Base-by-base conservation (phyloP, 176 grass and related monocot species). In the Poa pratensis region DNA sequence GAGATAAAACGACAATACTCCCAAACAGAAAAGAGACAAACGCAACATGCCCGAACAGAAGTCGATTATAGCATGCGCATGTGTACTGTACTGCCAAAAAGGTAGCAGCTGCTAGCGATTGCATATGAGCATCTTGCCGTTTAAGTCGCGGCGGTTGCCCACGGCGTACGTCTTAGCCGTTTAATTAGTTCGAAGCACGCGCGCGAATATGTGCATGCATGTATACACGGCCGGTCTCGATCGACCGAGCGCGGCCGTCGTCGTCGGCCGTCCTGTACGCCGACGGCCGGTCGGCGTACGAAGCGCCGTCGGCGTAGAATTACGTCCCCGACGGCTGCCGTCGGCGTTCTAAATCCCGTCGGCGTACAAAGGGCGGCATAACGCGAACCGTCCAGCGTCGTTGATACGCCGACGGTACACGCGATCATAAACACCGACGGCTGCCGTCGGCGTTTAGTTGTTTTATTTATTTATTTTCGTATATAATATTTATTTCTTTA, bases 11-110 rank as follows among this genome's bases (percentile, higher is more conserved):
- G 53, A 20, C 19, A 57, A 57, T 19, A 54, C 18, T n/a, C 18
- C 18, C 6, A 57, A 9, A 57, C 6, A 57, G 19, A 58, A 22
- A 60, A 15, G 11, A 48, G 45, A 64, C 61, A 64, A 17, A 32
- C 61, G 14, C 26, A 32, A 32, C 27, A 30, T 16, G 61, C 61
- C 27, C 26, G 8, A 30, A 3, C 26, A 7, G 61, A 64, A 64
- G 61, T 64, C 61, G 61, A 64, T 64, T 64, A 64, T 32, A 64
- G 61, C 26, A 64, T 64, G 61, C 61, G 61, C 60, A 27, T 15
- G 60, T 32, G 61, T 30, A 7, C 26, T 7, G 24, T n/a, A n/a
- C n/a, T n/a, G n/a, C 26, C 26, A 30, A 64, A 63, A 64, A 17
- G 46, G 13, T 4, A 4, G 24, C 3, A 23, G n/a, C 54, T 3